Percentiles rank a stretch among this genome's conserved stretches.
phyloP scores from a whole-genome alignment of 2,329 filamentous ascomycete genomes.

The Alternaria novae-zelandiae region DNA sequence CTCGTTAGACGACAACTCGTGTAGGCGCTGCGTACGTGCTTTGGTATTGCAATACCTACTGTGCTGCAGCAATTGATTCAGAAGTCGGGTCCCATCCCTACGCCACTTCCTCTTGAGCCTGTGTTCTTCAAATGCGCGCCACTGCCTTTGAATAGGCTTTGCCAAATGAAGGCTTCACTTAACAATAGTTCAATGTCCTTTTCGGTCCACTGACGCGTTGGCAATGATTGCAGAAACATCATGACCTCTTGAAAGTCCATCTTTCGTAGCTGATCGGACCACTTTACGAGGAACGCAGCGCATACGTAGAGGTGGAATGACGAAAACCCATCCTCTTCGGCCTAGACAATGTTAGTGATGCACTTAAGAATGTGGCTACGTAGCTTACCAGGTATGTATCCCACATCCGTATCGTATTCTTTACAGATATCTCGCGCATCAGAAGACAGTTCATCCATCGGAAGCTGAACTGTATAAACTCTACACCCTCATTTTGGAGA shows the following conservation, averaged over 20 bases:
- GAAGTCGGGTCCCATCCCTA: conserved; percentile 49
- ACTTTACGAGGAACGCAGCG: conserved; percentile 96
- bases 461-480: conserved; percentile 99
- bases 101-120: conserved; percentile 38
- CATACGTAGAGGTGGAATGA: conserved; percentile 99
- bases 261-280: conserved; percentile 91
- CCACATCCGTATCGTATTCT: conserved; percentile 98
- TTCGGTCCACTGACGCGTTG: conserved; percentile 93
- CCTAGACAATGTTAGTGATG: conserved; percentile 59
- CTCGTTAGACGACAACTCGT: not conserved
- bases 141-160: conserved; percentile 93
- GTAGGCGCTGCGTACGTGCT: not conserved
- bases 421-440: conserved; percentile 96
- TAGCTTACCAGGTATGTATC: conserved; percentile 90
- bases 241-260: conserved; percentile 99
- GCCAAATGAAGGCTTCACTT: conserved; percentile 98
- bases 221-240: conserved; percentile 97
- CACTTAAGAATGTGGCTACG: not conserved
- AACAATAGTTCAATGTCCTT: conserved; percentile 96
- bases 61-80: conserved; percentile 23
- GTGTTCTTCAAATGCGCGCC: conserved; percentile 75
- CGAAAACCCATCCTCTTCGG: conserved; percentile 97
- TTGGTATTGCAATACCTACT: conserved; percentile 10
- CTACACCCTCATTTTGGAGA: conserved; percentile 86
- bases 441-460: conserved; percentile 99